Conservation (phyloP, 495 filamentous ascomycete species). For the Astrocystis sublimbata region DNA sequence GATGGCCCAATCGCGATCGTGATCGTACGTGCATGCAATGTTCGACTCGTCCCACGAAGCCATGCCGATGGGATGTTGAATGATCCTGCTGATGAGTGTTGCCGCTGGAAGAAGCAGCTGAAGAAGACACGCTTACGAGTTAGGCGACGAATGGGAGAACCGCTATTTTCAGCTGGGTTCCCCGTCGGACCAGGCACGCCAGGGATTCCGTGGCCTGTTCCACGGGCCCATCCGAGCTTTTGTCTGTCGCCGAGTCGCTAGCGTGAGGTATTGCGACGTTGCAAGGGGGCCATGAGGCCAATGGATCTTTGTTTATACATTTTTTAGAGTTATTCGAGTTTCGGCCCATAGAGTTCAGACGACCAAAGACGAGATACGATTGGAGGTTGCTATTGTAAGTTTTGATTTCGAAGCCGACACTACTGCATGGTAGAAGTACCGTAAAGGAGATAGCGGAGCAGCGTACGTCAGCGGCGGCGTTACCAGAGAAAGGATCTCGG, state of each 20-base stretch:
- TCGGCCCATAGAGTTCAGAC: not conserved
- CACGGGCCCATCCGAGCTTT: constrained; percentile 11
- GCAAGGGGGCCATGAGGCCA: constrained; percentile 1
- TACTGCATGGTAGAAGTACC: not conserved
- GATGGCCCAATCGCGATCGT: not conserved
- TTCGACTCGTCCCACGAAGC: not conserved
- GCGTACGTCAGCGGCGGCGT: not conserved
- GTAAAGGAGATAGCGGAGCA: not conserved
- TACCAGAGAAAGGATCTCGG: not conserved
- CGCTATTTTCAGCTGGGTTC: constrained; percentile 19
- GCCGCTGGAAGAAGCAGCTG: constrained; percentile 15
- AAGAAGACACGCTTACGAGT: not conserved
- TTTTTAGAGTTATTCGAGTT: no score
- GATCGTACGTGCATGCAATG: not conserved
- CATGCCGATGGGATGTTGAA: not conserved
- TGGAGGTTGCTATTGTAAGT: not conserved
- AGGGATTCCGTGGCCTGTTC: constrained; percentile 9
- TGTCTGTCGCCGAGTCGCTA: not conserved
- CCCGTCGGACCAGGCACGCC: not conserved
- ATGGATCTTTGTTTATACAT: no score
- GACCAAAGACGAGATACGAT: not conserved
- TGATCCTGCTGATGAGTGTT: constrained; percentile 12
- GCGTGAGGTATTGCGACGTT: constrained; percentile 4
- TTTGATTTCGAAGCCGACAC: not conserved
- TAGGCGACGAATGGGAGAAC: constrained; percentile 20